Percentiles rank a stretch among this genome's conserved stretches.
Evolutionary conservation across 2,329 filamentous ascomycete genomes (phyloP).

Genomic region (Chrysoporthe deuterocubensis): DNA sequence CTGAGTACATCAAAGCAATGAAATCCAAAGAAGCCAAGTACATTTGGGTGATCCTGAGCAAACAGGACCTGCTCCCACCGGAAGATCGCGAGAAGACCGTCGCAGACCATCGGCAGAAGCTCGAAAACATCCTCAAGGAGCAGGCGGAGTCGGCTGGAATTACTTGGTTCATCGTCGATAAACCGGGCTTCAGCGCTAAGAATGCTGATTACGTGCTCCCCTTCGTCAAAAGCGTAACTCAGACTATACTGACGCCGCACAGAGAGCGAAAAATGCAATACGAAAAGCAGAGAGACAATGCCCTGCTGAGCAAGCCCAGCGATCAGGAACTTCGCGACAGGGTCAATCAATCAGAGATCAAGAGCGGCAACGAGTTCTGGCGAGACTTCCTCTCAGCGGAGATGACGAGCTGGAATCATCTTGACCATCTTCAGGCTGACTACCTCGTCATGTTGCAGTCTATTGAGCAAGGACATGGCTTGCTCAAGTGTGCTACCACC

Average conservation of each 20-base stretch:
- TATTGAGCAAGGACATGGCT: slow-evolving; percentile 31
- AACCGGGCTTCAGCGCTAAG: slow-evolving; percentile 33
- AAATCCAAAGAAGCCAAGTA: slow-evolving; percentile 20
- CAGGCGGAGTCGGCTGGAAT: slow-evolving; percentile 26
- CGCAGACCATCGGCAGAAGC: slow-evolving; percentile 27
- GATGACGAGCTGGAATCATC: slow-evolving; percentile 40
- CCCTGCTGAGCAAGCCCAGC: background rate
- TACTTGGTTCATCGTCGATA: slow-evolving; percentile 31
- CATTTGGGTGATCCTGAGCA: slow-evolving; percentile 40
- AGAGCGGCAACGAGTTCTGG: slow-evolving; percentile 34
- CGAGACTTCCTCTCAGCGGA: slow-evolving; percentile 34
- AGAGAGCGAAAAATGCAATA: background rate
- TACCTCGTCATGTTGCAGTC: slow-evolving; percentile 39
- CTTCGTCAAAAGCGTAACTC: background rate
- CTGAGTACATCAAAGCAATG: background rate
- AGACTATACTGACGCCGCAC: background rate
- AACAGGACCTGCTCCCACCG: slow-evolving; percentile 36
- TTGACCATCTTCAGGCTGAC: slow-evolving; percentile 40
- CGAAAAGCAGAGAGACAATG: background rate
- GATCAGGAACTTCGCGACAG: slow-evolving; percentile 23
- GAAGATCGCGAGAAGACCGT: slow-evolving; percentile 31
- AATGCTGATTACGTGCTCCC: background rate
- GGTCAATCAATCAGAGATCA: slow-evolving; percentile 4
- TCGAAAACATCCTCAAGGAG: slow-evolving; percentile 5
- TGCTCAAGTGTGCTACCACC: slow-evolving; percentile 37